Conservation (phyloP, 495 filamentous ascomycete genomes). For the Cudoniella acicularis region DNA sequence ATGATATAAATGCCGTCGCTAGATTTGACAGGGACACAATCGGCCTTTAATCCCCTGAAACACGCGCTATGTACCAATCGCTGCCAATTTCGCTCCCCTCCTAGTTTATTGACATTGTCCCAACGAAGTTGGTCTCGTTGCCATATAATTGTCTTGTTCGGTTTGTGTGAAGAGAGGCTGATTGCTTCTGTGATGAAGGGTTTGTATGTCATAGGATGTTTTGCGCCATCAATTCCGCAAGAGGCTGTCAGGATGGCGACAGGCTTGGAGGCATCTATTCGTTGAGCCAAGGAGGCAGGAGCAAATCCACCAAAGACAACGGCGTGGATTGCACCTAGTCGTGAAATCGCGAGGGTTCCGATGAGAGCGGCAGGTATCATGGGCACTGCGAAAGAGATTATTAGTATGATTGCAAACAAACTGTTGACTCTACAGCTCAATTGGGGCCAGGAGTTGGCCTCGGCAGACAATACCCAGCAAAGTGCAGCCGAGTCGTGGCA, state of each 20-base stretch:
- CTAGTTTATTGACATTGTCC: slow-evolving; percentile 58
- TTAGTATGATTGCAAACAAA: no score
- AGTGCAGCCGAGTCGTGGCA: background rate
- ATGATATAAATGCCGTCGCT: slow-evolving; percentile 85
- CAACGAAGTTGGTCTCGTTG: slow-evolving; percentile 71
- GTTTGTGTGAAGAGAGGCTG: slow-evolving; percentile 52
- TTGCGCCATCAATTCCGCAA: slow-evolving; percentile 86
- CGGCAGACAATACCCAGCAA: background rate
- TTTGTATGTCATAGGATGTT: slow-evolving; percentile 68
- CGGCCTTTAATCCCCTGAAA: slow-evolving; percentile 59
- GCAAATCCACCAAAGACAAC: slow-evolving; percentile 95
- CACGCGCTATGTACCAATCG: slow-evolving; percentile 64
- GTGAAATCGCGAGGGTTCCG: slow-evolving; percentile 74
- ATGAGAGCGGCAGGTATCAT: slow-evolving; percentile 91
- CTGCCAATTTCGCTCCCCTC: slow-evolving; percentile 77
- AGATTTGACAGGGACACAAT: slow-evolving; percentile 70
- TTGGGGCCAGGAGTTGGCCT: background rate
- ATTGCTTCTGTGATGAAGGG: slow-evolving; percentile 69
- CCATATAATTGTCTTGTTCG: slow-evolving; percentile 69
- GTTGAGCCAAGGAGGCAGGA: slow-evolving; percentile 73
- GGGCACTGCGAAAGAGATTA: slow-evolving; percentile 59
- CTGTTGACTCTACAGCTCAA: no score
- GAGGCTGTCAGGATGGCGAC: slow-evolving; percentile 79
- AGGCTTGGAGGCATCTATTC: slow-evolving; percentile 79
- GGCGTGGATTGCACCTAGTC: slow-evolving; percentile 83